These are phyloP conservation scores for Lipomyces lipofer DNA, from an alignment of 805 yeast species.

Conservation along the genomic window DNA sequence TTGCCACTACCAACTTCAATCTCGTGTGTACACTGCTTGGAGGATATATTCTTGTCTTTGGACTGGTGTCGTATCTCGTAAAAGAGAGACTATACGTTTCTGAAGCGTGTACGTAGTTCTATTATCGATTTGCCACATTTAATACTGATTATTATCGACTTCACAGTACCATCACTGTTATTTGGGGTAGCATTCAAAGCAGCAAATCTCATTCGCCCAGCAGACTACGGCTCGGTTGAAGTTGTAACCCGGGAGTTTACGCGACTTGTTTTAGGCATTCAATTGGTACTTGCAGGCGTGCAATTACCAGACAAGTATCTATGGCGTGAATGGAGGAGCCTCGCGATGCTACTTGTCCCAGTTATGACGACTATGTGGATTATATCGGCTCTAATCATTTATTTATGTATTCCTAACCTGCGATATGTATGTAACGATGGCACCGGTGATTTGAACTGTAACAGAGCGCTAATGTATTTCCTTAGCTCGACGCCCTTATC, in stretches of 20 bases:
- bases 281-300: conserved; percentile 70
- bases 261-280: conserved; percentile 66
- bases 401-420: conserved; percentile 60
- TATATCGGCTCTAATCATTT: conserved; percentile 60
- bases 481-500: conserved; percentile 49
- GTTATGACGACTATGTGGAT: conserved; percentile 75
- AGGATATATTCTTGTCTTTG: conserved; percentile 58
- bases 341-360: conserved; percentile 59
- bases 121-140: not conserved
- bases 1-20: conserved; percentile 36
- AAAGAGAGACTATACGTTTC: conserved; percentile 62
- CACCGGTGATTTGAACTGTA: not conserved
- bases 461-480: not conserved
- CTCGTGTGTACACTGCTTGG: conserved; percentile 62
- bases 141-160: not conserved
- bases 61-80: conserved; percentile 58
- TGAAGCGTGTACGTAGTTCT: conserved; percentile 48
- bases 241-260: conserved; percentile 59
- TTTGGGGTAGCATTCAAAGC: conserved; percentile 63
- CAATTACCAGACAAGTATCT: conserved; percentile 70
- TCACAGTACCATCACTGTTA: conserved; percentile 55
- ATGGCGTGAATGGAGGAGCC: conserved; percentile 58
- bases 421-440: conserved; percentile 35
- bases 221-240: conserved; percentile 50
- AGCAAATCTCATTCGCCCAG: conserved; percentile 57